phyloP scores from a whole-genome alignment of 2,329 filamentous ascomycete species.

The Didymella keratinophila region DNA sequence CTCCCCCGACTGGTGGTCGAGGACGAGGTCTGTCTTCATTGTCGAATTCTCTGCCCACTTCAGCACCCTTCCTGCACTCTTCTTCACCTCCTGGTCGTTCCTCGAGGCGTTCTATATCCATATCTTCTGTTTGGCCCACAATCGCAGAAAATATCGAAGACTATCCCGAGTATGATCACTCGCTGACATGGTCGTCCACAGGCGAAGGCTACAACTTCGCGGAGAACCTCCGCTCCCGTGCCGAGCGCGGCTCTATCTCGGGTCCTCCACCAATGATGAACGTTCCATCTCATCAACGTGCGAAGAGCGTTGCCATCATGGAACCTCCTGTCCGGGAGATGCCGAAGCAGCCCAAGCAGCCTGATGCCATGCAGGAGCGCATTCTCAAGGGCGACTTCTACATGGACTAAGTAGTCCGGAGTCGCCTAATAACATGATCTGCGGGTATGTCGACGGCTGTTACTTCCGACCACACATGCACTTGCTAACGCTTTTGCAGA shows the following conservation, averaged over 20 bases:
- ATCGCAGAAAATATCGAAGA: conserved; percentile 43
- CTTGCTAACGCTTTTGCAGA: conserved; percentile 3
- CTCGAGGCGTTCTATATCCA: conserved; percentile 36
- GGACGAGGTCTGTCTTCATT: conserved; percentile 66
- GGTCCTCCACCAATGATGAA: conserved; percentile 45
- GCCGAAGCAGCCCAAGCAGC: conserved; percentile 66
- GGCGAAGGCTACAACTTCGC: conserved; percentile 97
- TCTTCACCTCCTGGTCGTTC: conserved; percentile 29
- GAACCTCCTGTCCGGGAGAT: conserved; percentile 64
- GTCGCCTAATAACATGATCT: background rate
- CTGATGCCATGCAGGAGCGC: conserved; percentile 94
- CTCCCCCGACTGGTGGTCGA: conserved; percentile 62
- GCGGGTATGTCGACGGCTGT: conserved; percentile 1
- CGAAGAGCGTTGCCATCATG: conserved; percentile 72
- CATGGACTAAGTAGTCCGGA: conserved; percentile 74
- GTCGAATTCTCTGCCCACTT: conserved; percentile 44
- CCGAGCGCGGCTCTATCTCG: conserved; percentile 74
- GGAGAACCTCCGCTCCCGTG: conserved; percentile 90
- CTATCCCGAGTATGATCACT: conserved; percentile 56
- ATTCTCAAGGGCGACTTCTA: conserved; percentile 98
- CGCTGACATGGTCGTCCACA: conserved; percentile 71
- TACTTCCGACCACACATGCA: background rate
- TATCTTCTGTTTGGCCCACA: conserved; percentile 38
- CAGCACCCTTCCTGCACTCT: conserved; percentile 34
- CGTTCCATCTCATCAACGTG: conserved; percentile 63